phyloP scores from a whole-genome alignment of 2,329 filamentous ascomycete genomes.

The Verticillium nubilum region DNA sequence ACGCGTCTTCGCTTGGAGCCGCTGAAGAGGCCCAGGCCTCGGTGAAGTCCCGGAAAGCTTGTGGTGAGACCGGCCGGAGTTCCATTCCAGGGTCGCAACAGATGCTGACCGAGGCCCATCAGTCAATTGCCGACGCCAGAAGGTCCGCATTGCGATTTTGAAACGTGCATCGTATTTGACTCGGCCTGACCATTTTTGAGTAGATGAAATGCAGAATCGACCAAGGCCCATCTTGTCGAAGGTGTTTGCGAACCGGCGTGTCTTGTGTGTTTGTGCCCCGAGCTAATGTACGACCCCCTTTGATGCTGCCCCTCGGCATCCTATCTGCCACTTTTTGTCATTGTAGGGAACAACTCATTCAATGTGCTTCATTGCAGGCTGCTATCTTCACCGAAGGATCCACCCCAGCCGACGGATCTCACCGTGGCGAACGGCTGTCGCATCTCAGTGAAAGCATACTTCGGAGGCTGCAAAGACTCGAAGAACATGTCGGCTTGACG shows the following conservation, averaged over 20 bases:
- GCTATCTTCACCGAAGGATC: slow-evolving; percentile 2
- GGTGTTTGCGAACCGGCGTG: slow-evolving; percentile 26
- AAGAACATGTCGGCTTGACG: slow-evolving; percentile 18
- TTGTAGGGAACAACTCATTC: background rate
- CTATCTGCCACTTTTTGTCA: background rate
- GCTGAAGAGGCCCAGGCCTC: background rate
- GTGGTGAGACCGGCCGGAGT: slow-evolving; percentile 16
- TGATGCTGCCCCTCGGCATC: background rate
- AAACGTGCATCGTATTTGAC: background rate
- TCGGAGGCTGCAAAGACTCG: slow-evolving; percentile 17
- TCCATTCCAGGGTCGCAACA: background rate
- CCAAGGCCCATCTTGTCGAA: slow-evolving; percentile 23
- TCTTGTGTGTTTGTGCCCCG: slow-evolving; percentile 33
- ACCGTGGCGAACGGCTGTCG: slow-evolving; percentile 4
- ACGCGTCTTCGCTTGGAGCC: background rate
- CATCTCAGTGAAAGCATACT: slow-evolving; percentile 12
- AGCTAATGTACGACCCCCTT: slow-evolving; percentile 25
- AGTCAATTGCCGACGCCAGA: slow-evolving; percentile 22
- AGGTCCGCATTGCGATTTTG: slow-evolving; percentile 8
- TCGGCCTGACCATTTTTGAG: background rate
- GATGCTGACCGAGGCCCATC: slow-evolving; percentile 3
- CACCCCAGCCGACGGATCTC: background rate
- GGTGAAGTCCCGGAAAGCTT: slow-evolving; percentile 23
- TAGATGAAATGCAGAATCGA: slow-evolving; percentile 32
- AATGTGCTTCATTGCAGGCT: slow-evolving; percentile 1